phyloP scores from a whole-genome alignment of 192 early-diverging fungal species.

The Entomortierella lignicola region DNA sequence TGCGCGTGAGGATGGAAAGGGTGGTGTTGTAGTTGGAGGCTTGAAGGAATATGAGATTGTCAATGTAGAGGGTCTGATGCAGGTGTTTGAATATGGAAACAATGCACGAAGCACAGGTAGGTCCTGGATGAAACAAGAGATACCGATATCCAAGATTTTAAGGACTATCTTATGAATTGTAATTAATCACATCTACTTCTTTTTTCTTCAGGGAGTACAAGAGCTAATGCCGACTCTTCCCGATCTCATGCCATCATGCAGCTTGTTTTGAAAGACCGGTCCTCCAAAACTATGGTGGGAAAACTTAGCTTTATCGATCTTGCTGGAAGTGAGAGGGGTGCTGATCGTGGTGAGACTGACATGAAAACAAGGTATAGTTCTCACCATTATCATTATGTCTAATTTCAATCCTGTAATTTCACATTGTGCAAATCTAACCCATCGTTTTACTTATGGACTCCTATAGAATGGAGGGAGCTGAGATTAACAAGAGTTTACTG shows the following conservation, averaged over 20 bases:
- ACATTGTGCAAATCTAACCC: background rate
- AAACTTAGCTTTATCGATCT: constrained; percentile 99
- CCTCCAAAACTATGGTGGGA: constrained; percentile 55
- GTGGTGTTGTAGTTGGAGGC: constrained; percentile 93
- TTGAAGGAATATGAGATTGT: constrained; percentile 89
- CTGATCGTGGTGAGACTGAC: constrained; percentile 95
- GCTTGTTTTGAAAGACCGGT: constrained; percentile 81
- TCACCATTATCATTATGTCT: too few species aligned
- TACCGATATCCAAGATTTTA: too few species aligned
- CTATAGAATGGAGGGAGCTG: constrained; percentile 94
- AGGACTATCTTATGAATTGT: too few species aligned
- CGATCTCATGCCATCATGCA: constrained; percentile 98
- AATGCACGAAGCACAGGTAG: constrained; percentile 93
- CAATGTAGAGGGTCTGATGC: constrained; percentile 87
- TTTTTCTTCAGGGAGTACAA: constrained; percentile 80
- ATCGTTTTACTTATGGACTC: background rate
- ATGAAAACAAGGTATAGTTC: constrained; percentile 84
- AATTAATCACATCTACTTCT: background rate
- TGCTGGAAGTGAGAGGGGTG: constrained; percentile 97
- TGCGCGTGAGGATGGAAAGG: constrained; percentile 96
- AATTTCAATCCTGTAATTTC: background rate
- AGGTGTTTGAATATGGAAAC: constrained; percentile 95
- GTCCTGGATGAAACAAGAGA: too few species aligned
- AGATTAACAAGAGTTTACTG: constrained; percentile 99
- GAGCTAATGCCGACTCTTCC: constrained; percentile 95